Conservation (phyloP, 306 rosid genomes). For the Trifolium repens region DNA sequence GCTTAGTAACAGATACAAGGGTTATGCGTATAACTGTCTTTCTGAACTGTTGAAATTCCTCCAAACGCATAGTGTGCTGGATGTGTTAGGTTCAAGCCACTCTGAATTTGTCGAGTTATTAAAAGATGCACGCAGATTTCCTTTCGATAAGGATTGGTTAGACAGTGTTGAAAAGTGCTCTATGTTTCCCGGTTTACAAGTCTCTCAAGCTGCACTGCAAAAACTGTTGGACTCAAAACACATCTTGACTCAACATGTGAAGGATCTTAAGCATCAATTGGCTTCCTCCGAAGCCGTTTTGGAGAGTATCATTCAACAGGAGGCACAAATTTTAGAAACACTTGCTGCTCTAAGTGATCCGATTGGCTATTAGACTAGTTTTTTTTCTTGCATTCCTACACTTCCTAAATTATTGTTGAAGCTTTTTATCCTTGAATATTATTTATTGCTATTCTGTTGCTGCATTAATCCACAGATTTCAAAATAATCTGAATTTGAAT, state of each 20-base stretch:
- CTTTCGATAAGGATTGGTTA: conserved; percentile 18
- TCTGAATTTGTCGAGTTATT: background rate
- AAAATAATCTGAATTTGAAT: too few relatives aligned
- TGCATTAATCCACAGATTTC: too few relatives aligned
- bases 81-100: background rate
- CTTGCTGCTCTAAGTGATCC: background rate
- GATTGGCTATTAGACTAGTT: background rate
- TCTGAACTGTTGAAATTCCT: conserved; percentile 29
- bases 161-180: background rate
- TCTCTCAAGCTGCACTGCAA: background rate
- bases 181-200: background rate
- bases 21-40: background rate
- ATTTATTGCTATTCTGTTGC: too few relatives aligned
- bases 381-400: too few relatives aligned
- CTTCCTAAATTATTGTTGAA: too few relatives aligned
- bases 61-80: conserved; percentile 7
- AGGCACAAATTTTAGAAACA: background rate
- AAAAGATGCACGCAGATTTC: background rate
- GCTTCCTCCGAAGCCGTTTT: background rate
- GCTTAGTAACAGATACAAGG: conserved; percentile 12
- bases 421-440: too few relatives aligned
- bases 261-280: background rate
- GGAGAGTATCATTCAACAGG: background rate
- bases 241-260: background rate
- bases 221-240: background rate